Conservation (phyloP, 768 basidiomycete genomes). For the Boletus speciosus region DNA sequence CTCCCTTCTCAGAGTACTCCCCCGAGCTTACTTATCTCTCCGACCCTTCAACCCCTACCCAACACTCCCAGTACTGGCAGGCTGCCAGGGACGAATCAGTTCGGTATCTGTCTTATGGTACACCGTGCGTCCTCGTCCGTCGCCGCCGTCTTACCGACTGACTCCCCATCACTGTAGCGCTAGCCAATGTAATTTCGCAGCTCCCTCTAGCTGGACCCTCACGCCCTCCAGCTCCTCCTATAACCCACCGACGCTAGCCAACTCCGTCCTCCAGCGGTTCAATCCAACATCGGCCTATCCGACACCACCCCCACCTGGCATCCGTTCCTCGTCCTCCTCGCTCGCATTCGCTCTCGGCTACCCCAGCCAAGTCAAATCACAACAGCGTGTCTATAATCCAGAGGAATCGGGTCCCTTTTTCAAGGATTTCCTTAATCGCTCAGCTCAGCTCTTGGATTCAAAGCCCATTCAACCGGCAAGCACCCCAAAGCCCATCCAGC, state of each 20-base stretch:
- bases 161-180: slow-evolving; percentile 16
- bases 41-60: slow-evolving; percentile 40
- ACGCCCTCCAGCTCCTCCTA: slow-evolving; percentile 47
- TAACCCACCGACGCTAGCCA: slow-evolving; percentile 55
- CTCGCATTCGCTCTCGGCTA: slow-evolving; percentile 69
- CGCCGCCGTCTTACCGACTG: background rate
- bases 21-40: slow-evolving; percentile 56
- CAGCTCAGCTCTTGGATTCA: slow-evolving; percentile 44
- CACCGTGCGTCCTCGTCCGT: slow-evolving; percentile 39
- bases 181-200: slow-evolving; percentile 28
- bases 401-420: slow-evolving; percentile 65
- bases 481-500: slow-evolving; percentile 13
- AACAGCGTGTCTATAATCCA: slow-evolving; percentile 40
- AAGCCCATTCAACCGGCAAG: slow-evolving; percentile 16
- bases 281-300: slow-evolving; percentile 64
- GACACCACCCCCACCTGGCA: slow-evolving; percentile 63
- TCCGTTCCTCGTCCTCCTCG: slow-evolving; percentile 67
- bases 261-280: slow-evolving; percentile 61
- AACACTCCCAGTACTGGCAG: slow-evolving; percentile 63
- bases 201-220: slow-evolving; percentile 41
- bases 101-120: slow-evolving; percentile 52
- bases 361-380: slow-evolving; percentile 28
- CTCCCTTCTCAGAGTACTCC: slow-evolving; percentile 68
- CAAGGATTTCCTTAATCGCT: slow-evolving; percentile 51
- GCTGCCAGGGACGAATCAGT: slow-evolving; percentile 57